phyloP scores from a whole-genome alignment of 768 basidiomycete genomes.

The Goffeauzyma gilvescens region DNA sequence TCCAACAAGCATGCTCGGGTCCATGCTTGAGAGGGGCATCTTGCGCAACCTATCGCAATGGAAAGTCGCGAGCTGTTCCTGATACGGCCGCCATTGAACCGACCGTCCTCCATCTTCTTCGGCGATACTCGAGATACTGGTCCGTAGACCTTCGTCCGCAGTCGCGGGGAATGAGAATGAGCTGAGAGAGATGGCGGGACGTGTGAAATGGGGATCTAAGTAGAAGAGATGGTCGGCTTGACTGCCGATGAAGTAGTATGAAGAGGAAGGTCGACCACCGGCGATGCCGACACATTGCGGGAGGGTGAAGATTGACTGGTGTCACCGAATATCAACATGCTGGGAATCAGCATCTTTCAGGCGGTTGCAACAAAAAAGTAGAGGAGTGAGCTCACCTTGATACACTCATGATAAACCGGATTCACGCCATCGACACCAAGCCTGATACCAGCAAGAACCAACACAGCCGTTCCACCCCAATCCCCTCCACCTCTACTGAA shows the following conservation, averaged over 20 bases:
- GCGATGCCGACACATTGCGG: slow-evolving; percentile 94
- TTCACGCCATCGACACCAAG: slow-evolving; percentile 85
- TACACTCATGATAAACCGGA: slow-evolving; percentile 75
- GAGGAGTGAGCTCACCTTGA: slow-evolving; percentile 58
- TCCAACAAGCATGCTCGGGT: slow-evolving; percentile 93
- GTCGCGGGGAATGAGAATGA: too few species aligned
- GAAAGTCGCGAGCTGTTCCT: slow-evolving; percentile 63
- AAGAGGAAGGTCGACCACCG: slow-evolving; percentile 86
- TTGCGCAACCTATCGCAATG: slow-evolving; percentile 93
- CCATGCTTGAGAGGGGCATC: slow-evolving; percentile 75
- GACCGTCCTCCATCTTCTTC: neutral
- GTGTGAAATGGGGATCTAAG: slow-evolving; percentile 41
- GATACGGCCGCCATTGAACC: neutral
- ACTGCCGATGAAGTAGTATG: slow-evolving; percentile 89
- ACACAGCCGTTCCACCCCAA: slow-evolving; percentile 71
- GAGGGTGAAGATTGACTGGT: slow-evolving; percentile 65
- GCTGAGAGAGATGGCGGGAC: slow-evolving; percentile 50
- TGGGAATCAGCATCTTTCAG: neutral
- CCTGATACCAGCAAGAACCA: slow-evolving; percentile 68
- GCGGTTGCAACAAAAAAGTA: neutral
- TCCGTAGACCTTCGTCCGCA: too few species aligned
- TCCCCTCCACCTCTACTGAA: slow-evolving; percentile 8
- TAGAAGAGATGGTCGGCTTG: slow-evolving; percentile 62
- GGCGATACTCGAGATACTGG: too few species aligned
- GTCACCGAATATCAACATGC: neutral